A percentile compares a stretch with the other conserved stretches of the same genome.
phyloP scores from a whole-genome alignment of 2,329 filamentous ascomycete species.

The Phaeosphaeria sp. region DNA sequence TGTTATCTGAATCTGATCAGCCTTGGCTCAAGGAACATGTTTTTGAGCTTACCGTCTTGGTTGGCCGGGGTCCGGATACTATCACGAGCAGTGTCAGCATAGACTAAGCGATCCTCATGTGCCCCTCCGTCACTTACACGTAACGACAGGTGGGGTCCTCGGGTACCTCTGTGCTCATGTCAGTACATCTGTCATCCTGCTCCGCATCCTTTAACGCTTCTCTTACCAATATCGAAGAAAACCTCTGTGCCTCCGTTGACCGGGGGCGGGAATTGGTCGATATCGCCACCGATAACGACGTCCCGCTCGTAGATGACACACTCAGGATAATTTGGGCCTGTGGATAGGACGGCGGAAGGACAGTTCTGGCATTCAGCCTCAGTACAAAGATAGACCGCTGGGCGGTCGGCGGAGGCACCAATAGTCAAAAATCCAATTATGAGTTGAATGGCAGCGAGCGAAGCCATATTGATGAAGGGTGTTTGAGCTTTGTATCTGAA shows the following conservation, averaged over 20 bases:
- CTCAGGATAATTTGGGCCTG: neutral
- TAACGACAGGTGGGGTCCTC: no score
- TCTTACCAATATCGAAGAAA: neutral
- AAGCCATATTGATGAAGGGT: neutral
- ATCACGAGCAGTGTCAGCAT: no score
- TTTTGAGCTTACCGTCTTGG: neutral
- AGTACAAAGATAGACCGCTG: neutral
- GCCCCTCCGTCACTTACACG: no score
- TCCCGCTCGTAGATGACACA: neutral
- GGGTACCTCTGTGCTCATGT: neutral
- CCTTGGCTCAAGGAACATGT: no score
- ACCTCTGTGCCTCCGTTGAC: neutral
- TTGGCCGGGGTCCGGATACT: neutral
- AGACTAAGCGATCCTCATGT: no score
- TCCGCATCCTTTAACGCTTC: neutral
- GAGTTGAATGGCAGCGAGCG: neutral
- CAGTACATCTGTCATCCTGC: neutral
- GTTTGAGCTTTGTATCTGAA: neutral
- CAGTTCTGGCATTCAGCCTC: neutral
- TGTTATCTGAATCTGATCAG: no score
- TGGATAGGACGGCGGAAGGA: neutral
- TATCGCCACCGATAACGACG: neutral
- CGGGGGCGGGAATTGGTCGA: neutral
- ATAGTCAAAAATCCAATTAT: neutral
- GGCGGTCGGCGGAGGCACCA: neutral